Conservation (phyloP, 257 asterid species). For the Lycium barbarum region DNA sequence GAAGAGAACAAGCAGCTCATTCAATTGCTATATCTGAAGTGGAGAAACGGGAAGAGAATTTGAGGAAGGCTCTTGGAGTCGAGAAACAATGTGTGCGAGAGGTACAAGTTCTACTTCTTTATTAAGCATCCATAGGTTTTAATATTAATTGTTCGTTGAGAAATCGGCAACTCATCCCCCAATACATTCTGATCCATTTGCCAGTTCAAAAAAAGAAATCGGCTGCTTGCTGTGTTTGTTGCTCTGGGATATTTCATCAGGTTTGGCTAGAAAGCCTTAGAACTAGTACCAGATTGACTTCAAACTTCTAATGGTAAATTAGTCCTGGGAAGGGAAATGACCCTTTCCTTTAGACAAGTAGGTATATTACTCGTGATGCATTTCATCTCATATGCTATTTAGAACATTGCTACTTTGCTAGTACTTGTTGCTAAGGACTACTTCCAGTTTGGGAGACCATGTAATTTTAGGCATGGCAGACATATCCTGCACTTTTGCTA, state of each 20-base stretch:
- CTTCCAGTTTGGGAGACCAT: neutral
- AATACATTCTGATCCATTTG: neutral
- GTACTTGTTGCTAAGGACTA: neutral
- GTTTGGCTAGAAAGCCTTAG: neutral
- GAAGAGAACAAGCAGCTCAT: conserved; percentile 74
- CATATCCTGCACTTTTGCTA: neutral
- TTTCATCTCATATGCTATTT: neutral
- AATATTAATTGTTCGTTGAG: neutral
- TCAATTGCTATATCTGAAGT: conserved; percentile 73
- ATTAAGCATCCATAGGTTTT: neutral
- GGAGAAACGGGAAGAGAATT: conserved; percentile 88
- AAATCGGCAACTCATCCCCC: neutral
- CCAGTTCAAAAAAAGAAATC: neutral
- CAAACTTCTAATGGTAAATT: neutral
- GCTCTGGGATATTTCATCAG: neutral
- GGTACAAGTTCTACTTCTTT: conserved; percentile 56
- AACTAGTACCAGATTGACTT: neutral
- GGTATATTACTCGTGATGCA: neutral
- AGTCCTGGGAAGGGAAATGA: neutral
- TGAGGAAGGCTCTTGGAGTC: conserved; percentile 90
- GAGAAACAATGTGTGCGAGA: conserved; percentile 89
- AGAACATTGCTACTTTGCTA: neutral
- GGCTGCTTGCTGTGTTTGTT: neutral
- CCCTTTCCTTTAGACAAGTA: neutral
- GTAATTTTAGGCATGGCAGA: neutral